Conservation (phyloP, 129 eudicot species). For the Gnaphalium uliginosum region DNA sequence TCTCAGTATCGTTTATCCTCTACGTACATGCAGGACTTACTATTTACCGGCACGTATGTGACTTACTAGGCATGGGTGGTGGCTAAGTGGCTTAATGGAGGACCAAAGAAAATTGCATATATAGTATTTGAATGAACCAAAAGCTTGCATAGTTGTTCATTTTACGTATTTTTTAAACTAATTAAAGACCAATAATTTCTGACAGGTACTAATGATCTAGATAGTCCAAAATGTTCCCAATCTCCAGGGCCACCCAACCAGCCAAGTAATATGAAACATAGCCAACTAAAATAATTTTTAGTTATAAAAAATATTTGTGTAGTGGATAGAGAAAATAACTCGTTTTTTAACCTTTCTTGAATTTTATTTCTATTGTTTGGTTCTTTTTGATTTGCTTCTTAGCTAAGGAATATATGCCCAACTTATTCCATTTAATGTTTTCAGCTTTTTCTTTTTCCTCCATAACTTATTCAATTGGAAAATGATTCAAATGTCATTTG, state of each 20-base stretch:
- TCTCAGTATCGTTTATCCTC: conserved; percentile 6
- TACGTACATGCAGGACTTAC: neutral
- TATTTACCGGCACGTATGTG: no score
- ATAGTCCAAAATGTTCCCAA: conserved; percentile 21
- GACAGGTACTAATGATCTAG: conserved; percentile 24
- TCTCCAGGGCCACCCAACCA: conserved; percentile 29
- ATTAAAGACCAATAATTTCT: conserved; percentile 12
- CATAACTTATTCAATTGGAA: neutral
- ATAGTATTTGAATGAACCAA: no score
- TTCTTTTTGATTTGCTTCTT: neutral
- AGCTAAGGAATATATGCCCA: conserved; percentile 6
- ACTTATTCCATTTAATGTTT: neutral
- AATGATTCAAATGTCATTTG: neutral
- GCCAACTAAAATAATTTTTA: neutral
- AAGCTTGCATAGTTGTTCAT: conserved; percentile 21
- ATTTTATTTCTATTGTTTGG: conserved; percentile 2
- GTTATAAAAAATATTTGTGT: neutral
- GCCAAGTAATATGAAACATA: conserved; percentile 17
- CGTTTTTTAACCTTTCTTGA: neutral
- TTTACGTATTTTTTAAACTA: conserved; percentile 5
- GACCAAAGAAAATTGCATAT: no score
- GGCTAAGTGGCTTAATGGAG: neutral
- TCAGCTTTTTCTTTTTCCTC: neutral
- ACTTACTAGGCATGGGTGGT: conserved; percentile 11
- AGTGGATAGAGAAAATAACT: neutral